Conservation (phyloP, 306 rosid genomes). For the Quercus parvula region DNA sequence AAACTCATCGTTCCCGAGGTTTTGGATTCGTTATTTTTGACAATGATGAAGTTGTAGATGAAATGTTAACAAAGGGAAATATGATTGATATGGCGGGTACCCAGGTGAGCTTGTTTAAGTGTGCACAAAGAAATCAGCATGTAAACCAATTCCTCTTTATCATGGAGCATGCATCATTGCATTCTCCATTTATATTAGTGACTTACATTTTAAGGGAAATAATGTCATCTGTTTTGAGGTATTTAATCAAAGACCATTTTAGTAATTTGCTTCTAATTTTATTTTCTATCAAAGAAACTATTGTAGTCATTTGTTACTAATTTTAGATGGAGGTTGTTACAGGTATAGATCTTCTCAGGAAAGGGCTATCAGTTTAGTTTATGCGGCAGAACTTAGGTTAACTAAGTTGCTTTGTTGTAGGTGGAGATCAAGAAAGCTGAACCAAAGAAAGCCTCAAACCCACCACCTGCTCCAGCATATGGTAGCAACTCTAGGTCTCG, state of each 20-base stretch:
- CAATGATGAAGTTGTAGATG: slow-evolving; percentile 65
- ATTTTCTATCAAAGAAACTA: slow-evolving; percentile 11
- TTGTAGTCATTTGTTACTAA: slow-evolving; percentile 27
- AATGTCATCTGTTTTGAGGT: slow-evolving; percentile 5
- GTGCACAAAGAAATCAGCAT: slow-evolving; percentile 25
- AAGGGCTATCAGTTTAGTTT: slow-evolving; percentile 36
- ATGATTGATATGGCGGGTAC: slow-evolving; percentile 68
- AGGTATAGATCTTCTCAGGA: slow-evolving; percentile 37
- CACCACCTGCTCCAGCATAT: slow-evolving; percentile 55
- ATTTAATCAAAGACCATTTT: background rate
- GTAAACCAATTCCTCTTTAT: slow-evolving; percentile 10
- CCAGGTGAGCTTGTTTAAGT: slow-evolving; percentile 55
- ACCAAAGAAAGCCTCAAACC: slow-evolving; percentile 74
- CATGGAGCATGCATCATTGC: slow-evolving; percentile 26
- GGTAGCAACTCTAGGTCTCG: slow-evolving; percentile 69
- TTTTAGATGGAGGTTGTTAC: slow-evolving; percentile 43
- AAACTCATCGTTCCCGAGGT: slow-evolving; percentile 57
- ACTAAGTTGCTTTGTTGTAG: slow-evolving; percentile 71
- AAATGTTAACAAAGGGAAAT: slow-evolving; percentile 57
- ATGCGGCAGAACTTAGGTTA: slow-evolving; percentile 44
- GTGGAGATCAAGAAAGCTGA: slow-evolving; percentile 79
- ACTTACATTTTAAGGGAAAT: background rate
- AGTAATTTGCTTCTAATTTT: slow-evolving; percentile 28
- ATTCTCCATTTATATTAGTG: slow-evolving; percentile 15
- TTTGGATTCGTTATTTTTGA: slow-evolving; percentile 65